Percentiles rank a stretch among this genome's conserved stretches.
Conservation (phyloP, 2,329 filamentous ascomycete species). For the Fusarium setosum region DNA sequence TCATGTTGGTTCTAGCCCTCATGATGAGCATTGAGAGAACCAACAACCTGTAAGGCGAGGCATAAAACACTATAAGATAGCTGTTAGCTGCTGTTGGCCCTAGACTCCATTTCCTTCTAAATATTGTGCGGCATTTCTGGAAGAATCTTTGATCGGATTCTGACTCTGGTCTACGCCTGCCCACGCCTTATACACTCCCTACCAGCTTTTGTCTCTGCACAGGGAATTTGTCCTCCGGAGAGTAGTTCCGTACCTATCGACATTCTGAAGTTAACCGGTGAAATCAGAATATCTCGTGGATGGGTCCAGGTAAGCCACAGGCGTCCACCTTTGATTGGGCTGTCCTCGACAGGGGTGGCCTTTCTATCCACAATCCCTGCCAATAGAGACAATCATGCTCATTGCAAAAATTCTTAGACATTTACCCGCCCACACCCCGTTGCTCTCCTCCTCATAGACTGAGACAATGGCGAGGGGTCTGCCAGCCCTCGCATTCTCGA, state of each 20-base stretch:
- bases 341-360: constrained; percentile 8
- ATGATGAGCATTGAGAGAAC: too few species aligned
- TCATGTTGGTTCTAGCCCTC: too few species aligned
- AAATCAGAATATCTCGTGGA: constrained; percentile 17
- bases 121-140: too few species aligned
- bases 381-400: constrained; percentile 11
- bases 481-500: constrained; percentile 1
- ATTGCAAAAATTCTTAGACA: constrained; percentile 17
- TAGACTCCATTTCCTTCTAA: too few species aligned
- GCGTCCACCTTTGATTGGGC: constrained; percentile 6
- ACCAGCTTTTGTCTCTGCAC: too few species aligned
- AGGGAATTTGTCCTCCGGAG: neutral
- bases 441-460: neutral
- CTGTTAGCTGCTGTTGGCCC: too few species aligned
- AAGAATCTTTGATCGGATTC: too few species aligned
- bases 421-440: neutral
- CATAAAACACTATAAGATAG: too few species aligned
- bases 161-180: too few species aligned
- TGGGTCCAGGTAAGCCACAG: constrained; percentile 9
- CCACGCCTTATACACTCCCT: too few species aligned
- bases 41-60: too few species aligned
- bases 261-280: constrained; percentile 28
- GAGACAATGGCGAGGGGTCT: neutral
- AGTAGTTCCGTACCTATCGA: neutral
- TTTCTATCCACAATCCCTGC: constrained; percentile 3